Conservation (phyloP, 108 stramenopile genomes). For the Cyclostephanos invisitatus region DNA sequence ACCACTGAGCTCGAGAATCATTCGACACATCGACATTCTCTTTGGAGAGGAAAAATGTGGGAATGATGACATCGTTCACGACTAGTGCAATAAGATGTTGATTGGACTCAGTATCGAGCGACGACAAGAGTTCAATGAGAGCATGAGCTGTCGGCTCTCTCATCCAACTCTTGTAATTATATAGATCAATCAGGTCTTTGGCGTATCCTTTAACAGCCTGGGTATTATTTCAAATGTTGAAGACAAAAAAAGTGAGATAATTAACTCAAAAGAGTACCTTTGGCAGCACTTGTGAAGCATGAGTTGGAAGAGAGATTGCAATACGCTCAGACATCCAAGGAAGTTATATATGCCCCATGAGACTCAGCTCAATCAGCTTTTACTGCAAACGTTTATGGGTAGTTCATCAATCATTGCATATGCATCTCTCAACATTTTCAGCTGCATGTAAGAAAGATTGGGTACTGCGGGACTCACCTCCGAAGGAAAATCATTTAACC, state of each 20-base stretch:
- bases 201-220: slow-evolving; percentile 46
- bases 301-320: slow-evolving; percentile 1
- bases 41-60: slow-evolving; percentile 44
- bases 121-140: slow-evolving; percentile 61
- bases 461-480: slow-evolving; percentile 25
- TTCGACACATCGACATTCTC: slow-evolving; percentile 18
- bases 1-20: slow-evolving; percentile 13
- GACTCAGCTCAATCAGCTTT: slow-evolving; percentile 50
- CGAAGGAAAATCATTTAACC: slow-evolving; percentile 18
- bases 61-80: slow-evolving; percentile 56
- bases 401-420: slow-evolving; percentile 47
- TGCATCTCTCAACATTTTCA: slow-evolving; percentile 5
- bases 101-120: slow-evolving; percentile 28
- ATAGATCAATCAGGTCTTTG: slow-evolving; percentile 73
- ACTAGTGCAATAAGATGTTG: slow-evolving; percentile 32
- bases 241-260: slow-evolving; percentile 19
- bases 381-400: slow-evolving; percentile 59
- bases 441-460: neutral
- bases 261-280: neutral
- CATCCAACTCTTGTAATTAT: slow-evolving; percentile 77
- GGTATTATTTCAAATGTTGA: neutral
- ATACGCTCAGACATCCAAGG: slow-evolving; percentile 52
- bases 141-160: slow-evolving; percentile 82
- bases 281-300: neutral
- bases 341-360: slow-evolving; percentile 44